phyloP scores from a whole-genome alignment of 345 rosid genomes.

The Salix exigua region DNA sequence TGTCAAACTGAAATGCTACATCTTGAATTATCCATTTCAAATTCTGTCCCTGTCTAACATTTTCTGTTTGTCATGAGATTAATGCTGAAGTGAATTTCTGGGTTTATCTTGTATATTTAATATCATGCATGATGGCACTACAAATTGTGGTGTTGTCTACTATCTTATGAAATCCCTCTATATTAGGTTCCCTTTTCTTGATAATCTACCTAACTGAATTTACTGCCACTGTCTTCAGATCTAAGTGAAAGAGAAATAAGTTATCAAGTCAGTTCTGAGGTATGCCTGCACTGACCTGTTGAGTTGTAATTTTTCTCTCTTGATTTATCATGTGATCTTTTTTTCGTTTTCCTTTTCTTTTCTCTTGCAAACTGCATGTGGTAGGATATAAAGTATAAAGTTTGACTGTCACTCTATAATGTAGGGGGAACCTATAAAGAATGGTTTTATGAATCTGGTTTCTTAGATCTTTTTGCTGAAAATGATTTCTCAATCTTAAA shows the following conservation, averaged over 20 bases:
- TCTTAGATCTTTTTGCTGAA: neutral
- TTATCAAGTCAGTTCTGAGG: slow-evolving; percentile 24
- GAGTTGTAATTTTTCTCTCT: neutral
- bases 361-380: too few species aligned
- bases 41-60: too few species aligned
- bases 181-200: neutral
- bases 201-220: too few species aligned
- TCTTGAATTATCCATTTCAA: too few species aligned
- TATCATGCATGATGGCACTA: neutral
- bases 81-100: neutral
- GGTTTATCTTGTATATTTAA: neutral
- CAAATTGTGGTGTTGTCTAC: neutral
- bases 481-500: neutral
- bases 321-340: neutral
- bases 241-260: slow-evolving; percentile 10
- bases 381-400: neutral
- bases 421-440: neutral
- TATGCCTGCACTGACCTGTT: neutral
- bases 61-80: too few species aligned
- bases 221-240: slow-evolving; percentile 1
- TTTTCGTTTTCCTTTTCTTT: neutral
- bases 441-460: neutral
- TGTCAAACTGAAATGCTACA: too few species aligned
- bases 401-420: neutral
- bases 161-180: neutral